Evolutionary conservation across 139 green algal genomes (phyloP), one percentile per base, ranked within the genome.

Genomic region (Chlamydomonas incerta): DNA sequence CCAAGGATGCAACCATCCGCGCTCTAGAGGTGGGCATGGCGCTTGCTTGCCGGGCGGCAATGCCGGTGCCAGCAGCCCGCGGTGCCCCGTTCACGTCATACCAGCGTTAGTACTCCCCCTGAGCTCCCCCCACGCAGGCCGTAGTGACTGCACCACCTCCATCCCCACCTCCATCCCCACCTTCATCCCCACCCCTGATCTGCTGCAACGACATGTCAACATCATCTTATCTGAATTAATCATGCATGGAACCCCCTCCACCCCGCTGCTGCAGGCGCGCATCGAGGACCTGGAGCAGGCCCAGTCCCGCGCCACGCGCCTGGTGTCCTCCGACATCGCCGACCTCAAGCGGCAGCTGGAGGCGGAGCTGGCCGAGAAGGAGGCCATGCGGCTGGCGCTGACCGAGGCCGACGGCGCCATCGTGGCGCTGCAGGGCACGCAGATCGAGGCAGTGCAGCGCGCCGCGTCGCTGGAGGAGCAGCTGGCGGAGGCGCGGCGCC

Each of bases 201-300:
- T n/a, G n/a, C n/a, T n/a, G n/a, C n/a, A n/a, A n/a, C n/a, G n/a
- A n/a, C n/a, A n/a, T n/a, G n/a, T n/a, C n/a, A n/a, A n/a, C n/a
- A n/a, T n/a, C n/a, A n/a, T n/a, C n/a, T n/a, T n/a, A n/a, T n/a
- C n/a, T n/a, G n/a, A n/a, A n/a, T n/a, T n/a, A n/a, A n/a, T n/a
- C n/a, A n/a, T n/a, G n/a, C n/a, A n/a, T n/a, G n/a, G n/a, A n/a
- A n/a, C n/a, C n/a, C n/a, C n/a, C n/a, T n/a, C n/a, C n/a, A n/a
- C n/a, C n/a, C n/a, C n/a, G n/a, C n/a, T n/a, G n/a, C n/a, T n/a
- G 60, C 58, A 84, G 77, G 77, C 35, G 4, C 77, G 63, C 10
- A 50, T 84, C 4, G 77, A 84, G 33, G 77, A 84, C 60, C 68
- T 84, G 65, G 77, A 84, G 47, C 46, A 84, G 50, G 77, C 77